Evolutionary conservation across 441 rosid species (phyloP).

Genomic region (Hypseocharis bilobata): DNA sequence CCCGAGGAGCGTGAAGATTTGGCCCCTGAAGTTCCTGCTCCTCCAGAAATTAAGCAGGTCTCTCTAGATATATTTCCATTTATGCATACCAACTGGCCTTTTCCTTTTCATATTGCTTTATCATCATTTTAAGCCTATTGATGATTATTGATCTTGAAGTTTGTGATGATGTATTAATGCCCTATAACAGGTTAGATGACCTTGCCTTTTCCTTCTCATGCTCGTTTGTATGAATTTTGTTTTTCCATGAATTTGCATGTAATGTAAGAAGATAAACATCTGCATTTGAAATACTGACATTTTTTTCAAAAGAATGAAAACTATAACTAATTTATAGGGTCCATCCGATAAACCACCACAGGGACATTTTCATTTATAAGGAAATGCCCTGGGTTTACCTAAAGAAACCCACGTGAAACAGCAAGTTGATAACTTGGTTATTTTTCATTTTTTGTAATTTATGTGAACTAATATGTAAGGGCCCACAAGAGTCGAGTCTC

Average conservation of each 20-base stretch:
- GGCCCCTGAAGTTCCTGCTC: slow-evolving; percentile 89
- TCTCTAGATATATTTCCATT: slow-evolving; percentile 4
- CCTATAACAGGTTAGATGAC: not conserved
- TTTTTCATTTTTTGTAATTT: too few species aligned
- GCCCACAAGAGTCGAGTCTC: too few species aligned
- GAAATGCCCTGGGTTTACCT: too few species aligned
- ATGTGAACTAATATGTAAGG: too few species aligned
- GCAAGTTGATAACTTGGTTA: too few species aligned
- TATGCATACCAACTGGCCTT: not conserved
- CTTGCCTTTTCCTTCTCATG: not conserved
- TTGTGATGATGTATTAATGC: not conserved
- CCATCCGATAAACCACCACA: too few species aligned
- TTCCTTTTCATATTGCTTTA: not conserved
- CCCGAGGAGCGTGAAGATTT: slow-evolving; percentile 89
- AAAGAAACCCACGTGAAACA: too few species aligned
- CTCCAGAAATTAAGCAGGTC: slow-evolving; percentile 91
- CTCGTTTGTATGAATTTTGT: not conserved
- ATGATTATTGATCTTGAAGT: not conserved
- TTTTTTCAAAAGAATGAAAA: not conserved
- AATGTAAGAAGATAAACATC: not conserved
- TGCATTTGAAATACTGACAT: not conserved
- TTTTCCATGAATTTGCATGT: not conserved
- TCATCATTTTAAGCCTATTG: not conserved
- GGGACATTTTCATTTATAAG: too few species aligned
- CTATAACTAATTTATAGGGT: too few species aligned